A percentile compares a stretch with the other conserved stretches of the same genome.
Conservation (phyloP, 257 asterid species). For the Linaria vulgaris region DNA sequence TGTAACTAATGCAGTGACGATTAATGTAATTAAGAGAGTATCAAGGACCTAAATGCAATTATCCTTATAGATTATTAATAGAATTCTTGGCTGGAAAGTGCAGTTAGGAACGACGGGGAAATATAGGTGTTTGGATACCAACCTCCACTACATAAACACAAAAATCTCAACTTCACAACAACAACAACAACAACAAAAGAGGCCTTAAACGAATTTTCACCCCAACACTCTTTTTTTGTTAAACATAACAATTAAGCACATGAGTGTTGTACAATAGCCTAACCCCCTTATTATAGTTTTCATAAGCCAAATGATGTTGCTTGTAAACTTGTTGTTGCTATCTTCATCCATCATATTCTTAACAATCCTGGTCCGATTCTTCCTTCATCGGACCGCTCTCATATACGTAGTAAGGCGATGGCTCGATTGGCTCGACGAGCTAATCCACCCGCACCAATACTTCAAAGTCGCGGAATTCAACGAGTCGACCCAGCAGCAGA, state of each 20-base stretch:
- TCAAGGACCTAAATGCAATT: too few relatives aligned
- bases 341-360: slow-evolving; percentile 25
- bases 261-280: too few relatives aligned
- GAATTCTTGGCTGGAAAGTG: slow-evolving; percentile 36
- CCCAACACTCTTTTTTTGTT: not conserved
- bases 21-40: too few relatives aligned
- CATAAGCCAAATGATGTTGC: slow-evolving; percentile 35
- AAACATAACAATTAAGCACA: too few relatives aligned
- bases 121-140: slow-evolving; percentile 30
- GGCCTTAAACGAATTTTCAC: not conserved
- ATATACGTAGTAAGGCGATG: slow-evolving; percentile 48
- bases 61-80: not conserved
- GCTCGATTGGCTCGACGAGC: slow-evolving; percentile 53
- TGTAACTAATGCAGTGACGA: too few relatives aligned
- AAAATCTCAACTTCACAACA: not conserved
- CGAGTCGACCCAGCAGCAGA: slow-evolving; percentile 54
- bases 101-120: slow-evolving; percentile 20
- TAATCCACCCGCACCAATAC: slow-evolving; percentile 66
- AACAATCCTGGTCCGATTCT: slow-evolving; percentile 41
- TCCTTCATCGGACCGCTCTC: slow-evolving; percentile 67
- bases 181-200: not conserved
- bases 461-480: slow-evolving; percentile 57
- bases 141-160: slow-evolving; percentile 27
- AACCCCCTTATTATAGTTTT: too few relatives aligned
- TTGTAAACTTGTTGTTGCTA: slow-evolving; percentile 27